Evolutionary conservation across 179 eudicot genomes (phyloP).

Genomic region (Gypsophila paniculata): DNA sequence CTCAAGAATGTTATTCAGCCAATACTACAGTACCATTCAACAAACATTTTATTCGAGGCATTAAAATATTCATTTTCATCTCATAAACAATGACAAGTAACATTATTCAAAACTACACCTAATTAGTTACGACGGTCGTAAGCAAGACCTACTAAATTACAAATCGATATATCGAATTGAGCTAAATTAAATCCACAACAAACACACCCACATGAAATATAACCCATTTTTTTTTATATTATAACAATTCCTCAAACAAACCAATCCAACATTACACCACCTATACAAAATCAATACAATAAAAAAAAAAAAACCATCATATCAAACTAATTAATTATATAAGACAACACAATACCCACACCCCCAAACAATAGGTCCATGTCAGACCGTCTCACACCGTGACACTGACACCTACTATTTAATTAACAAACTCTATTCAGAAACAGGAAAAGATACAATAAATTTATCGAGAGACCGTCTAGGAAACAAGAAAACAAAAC

Average conservation of each 20-base stretch:
- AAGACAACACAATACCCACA: not conserved
- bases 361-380: not conserved
- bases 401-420: too few species aligned
- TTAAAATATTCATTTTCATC: slow-evolving; percentile 13
- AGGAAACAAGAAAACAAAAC: slow-evolving; percentile 2
- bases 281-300: not conserved
- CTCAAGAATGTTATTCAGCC: not conserved
- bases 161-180: slow-evolving; percentile 23
- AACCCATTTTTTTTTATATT: slow-evolving; percentile 20
- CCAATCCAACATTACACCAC: slow-evolving; percentile 16
- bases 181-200: slow-evolving; percentile 13
- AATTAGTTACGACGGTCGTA: not conserved
- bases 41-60: slow-evolving; percentile 21
- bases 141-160: slow-evolving; percentile 2
- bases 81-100: slow-evolving; percentile 5
- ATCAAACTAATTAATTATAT: not conserved
- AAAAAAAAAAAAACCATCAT: not conserved
- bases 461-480: too few species aligned
- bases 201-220: slow-evolving; percentile 16
- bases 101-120: slow-evolving; percentile 22
- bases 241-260: slow-evolving; percentile 19
- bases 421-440: too few species aligned
- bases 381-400: too few species aligned
- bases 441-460: too few species aligned
- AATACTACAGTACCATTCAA: not conserved